Evolutionary conservation across 1,284 basidiomycete genomes (phyloP), one percentile per base, ranked within the genome.

Genomic region (Austropuccinia psidii): DNA sequence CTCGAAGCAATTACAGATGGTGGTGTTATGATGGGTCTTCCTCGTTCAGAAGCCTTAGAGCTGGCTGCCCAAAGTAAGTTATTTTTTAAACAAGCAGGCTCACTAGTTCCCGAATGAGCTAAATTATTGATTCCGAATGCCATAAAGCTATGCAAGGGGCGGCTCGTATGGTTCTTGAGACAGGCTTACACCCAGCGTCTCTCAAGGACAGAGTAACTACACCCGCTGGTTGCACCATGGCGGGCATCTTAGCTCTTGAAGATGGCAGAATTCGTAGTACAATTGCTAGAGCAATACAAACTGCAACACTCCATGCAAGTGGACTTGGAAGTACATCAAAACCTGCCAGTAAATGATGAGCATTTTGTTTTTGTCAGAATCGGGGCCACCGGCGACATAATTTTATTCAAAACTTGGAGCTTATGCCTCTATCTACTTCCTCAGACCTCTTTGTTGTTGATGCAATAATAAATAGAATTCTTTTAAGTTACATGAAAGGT

Each of bases 11-110:
- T 99, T 93, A 90, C 93, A 1, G 96, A 98, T 81, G 96, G 96
- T 39, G 96, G 93, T 37, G 96, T 98, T 52, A 98, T 99, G 96
- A 98, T 98, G 96, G 96, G 96, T 33, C 83, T 99, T 57, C 96
- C 96, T 2, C 85, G 96, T 75, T 86, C 88, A 0, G 95, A 98
- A 81, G 94, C 96, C 4, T 82, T 98, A 45, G 96, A 98, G 80
- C 83, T 98, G 66, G 95, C 96, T 55, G 89, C 95, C 61, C 96
- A 99, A 83, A 94, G 93, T 95, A 81, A 79, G 88, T 82, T 31
- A 33, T 29, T 21, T 64, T 60, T 50, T 50, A 2, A 65, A 13
- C 35, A 13, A 33, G 13, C 45, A 35, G 52, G 6, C 49, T 35
- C 31, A 43, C 41, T 21, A n/a, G 15, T 9, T 60, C 60, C 50